These are phyloP conservation scores for Zarea fungicola DNA, from an alignment of 2,329 filamentous ascomycete genomes.

Conservation along the genomic window DNA sequence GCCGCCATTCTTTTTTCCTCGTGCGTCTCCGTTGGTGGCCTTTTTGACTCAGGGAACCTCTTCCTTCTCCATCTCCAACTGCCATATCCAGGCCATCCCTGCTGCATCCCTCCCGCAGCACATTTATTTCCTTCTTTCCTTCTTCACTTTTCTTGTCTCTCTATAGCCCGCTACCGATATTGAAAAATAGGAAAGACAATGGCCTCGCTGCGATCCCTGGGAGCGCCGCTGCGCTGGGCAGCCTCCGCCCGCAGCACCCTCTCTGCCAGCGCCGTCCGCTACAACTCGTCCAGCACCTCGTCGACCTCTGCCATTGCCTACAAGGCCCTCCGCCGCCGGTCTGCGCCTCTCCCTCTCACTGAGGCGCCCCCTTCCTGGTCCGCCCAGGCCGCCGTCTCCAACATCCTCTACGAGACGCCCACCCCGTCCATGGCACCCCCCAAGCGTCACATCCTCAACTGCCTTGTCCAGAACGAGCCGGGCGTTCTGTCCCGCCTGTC, in stretches of 20 bases:
- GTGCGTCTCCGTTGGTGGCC: background rate
- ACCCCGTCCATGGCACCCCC: slow-evolving; percentile 75
- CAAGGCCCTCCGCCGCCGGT: slow-evolving; percentile 91
- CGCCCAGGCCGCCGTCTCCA: slow-evolving; percentile 90
- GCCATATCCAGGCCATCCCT: background rate
- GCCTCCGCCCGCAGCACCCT: slow-evolving; percentile 22
- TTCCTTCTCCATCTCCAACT: background rate
- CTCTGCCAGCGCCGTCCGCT: slow-evolving; percentile 28
- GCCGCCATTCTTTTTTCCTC: slow-evolving; percentile 8
- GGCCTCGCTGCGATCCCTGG: slow-evolving; percentile 41
- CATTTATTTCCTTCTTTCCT: background rate
- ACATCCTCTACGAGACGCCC: slow-evolving; percentile 98
- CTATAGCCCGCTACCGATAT: background rate
- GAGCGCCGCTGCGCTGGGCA: slow-evolving; percentile 34
- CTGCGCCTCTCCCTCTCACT: slow-evolving; percentile 75
- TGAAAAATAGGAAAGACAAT: slow-evolving; percentile 24
- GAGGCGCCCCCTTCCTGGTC: slow-evolving; percentile 75
- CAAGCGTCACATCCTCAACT: slow-evolving; percentile 96
- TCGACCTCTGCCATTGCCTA: slow-evolving; percentile 94
- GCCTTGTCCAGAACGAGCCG: slow-evolving; percentile 96
- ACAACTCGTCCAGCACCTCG: slow-evolving; percentile 48
- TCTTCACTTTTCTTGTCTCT: background rate
- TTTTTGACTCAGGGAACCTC: slow-evolving; percentile 3
- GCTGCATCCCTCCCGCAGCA: background rate
- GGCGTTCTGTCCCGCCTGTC: slow-evolving; percentile 95